Evolutionary conservation across 345 rosid species (phyloP), one percentile per base, ranked within the genome.

Genomic region (Ceriops tagal): DNA sequence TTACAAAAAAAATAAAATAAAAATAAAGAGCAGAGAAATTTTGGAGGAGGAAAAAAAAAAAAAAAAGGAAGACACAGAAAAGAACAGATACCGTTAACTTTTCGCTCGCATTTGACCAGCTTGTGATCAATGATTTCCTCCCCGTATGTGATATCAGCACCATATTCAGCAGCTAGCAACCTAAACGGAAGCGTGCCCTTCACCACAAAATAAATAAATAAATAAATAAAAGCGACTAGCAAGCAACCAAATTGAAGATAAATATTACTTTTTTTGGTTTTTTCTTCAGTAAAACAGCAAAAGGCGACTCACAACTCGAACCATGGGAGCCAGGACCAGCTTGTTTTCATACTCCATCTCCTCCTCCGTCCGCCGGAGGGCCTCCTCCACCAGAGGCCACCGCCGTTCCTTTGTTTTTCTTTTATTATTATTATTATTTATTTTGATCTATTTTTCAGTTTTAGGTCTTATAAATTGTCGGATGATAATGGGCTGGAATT

Each of bases 291-390:
- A 8, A 34, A 34, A 34, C 8, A 34, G 7, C 8, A 5, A n/a
- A 0, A 13, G 0, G 8, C 31, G 55, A 85, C 96, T 83, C 74
- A 92, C 98, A 68, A 91, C 89, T 69, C 98, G 90, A 80, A 93
- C 98, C 96, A 93, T 93, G 69, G 98, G 98, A 84, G 97, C 98
- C 8, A 93, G 97, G 9, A 93, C 85, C 3, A 85, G 87, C 89
- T 89, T 93, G 84, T 86, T 82, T 73, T 65, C 62, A 85, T 87
- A 92, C 63, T 92, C 96, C 98, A 93, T 92, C 77, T 52, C 71
- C 77, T 52, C 71, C 71, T 49, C 53, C 81, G 58, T 43, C 49
- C 19, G 49, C 49, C 16, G 19, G 49, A 43, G 49, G 49, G 5
- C 49, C 49, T 43, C 49, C 49, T 43, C 5, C 47, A 43, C 49